phyloP scores from a whole-genome alignment of 768 basidiomycete species.

The Amyloporia xantha region DNA sequence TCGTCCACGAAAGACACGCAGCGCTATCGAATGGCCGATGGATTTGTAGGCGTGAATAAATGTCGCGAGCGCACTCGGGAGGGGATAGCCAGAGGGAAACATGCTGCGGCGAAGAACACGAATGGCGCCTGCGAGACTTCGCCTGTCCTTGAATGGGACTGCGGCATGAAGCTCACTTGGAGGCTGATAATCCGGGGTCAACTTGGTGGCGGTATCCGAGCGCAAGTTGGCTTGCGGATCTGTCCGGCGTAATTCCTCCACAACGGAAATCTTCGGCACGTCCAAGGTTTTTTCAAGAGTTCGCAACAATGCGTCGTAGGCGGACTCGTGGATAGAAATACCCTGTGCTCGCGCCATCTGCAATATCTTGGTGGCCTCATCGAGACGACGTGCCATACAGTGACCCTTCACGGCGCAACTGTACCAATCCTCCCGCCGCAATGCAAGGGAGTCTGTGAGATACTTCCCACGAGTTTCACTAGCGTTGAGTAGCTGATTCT shows the following conservation, averaged over 20 bases:
- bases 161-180: not conserved
- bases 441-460: not conserved
- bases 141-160: conserved; percentile 23
- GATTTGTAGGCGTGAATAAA: conserved; percentile 13
- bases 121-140: conserved; percentile 11
- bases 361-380: conserved; percentile 41
- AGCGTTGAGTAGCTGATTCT: not conserved
- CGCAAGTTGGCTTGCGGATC: not conserved
- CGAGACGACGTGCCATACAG: conserved; percentile 30
- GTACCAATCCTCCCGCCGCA: conserved; percentile 26
- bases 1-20: conserved; percentile 22
- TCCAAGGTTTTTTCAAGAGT: not conserved
- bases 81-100: not conserved
- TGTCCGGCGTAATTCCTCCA: not conserved
- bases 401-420: conserved; percentile 37
- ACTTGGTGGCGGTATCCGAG: not conserved
- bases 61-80: conserved; percentile 6
- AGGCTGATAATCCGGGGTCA: not conserved
- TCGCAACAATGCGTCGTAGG: conserved; percentile 20
- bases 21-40: conserved; percentile 53
- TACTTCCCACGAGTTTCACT: not conserved
- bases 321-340: conserved; percentile 29
- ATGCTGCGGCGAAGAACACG: conserved; percentile 2
- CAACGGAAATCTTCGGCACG: not conserved
- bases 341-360: conserved; percentile 25